A percentile compares a stretch with the other conserved stretches of the same genome.
phyloP scores from a whole-genome alignment of 805 yeast genomes.

The Barnettozyma sucrosica region DNA sequence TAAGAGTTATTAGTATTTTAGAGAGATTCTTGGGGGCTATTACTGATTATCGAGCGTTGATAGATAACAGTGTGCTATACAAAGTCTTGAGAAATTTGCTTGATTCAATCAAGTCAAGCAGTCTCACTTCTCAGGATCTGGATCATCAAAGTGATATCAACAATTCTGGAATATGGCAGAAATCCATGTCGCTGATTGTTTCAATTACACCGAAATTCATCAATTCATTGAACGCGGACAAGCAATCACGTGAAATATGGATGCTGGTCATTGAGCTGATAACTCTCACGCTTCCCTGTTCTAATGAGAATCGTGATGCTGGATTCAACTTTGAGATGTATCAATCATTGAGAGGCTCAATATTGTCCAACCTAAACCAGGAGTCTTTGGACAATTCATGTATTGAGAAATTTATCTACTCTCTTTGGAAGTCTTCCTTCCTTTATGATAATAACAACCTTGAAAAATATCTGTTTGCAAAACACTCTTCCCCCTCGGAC shows the following conservation, averaged over 20 bases:
- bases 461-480: constrained; percentile 35
- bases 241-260: constrained; percentile 30
- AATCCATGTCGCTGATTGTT: constrained; percentile 39
- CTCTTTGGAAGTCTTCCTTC: constrained; percentile 55
- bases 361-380: constrained; percentile 37
- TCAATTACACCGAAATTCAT: constrained; percentile 28
- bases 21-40: constrained; percentile 29
- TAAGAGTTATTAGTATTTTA: constrained; percentile 39
- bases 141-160: constrained; percentile 10
- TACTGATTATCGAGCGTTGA: constrained; percentile 29
- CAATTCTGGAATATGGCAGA: constrained; percentile 46
- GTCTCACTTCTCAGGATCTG: constrained; percentile 29
- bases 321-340: constrained; percentile 42
- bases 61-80: constrained; percentile 40
- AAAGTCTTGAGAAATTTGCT: constrained; percentile 45
- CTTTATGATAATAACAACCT: constrained; percentile 51
- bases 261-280: constrained; percentile 36
- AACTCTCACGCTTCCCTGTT: constrained; percentile 33
- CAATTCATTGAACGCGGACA: constrained; percentile 19
- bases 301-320: constrained; percentile 33
- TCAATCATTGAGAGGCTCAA: constrained; percentile 31
- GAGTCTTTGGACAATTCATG: constrained; percentile 20
- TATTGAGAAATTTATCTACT: constrained; percentile 39
- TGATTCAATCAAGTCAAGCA: constrained; percentile 40
- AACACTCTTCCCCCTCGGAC: constrained; percentile 27